Percentiles rank a stretch among this genome's conserved stretches.
These are phyloP conservation scores for Parachaetomium inaequale DNA, from an alignment of 495 filamentous ascomycete genomes.

Conservation along the genomic window DNA sequence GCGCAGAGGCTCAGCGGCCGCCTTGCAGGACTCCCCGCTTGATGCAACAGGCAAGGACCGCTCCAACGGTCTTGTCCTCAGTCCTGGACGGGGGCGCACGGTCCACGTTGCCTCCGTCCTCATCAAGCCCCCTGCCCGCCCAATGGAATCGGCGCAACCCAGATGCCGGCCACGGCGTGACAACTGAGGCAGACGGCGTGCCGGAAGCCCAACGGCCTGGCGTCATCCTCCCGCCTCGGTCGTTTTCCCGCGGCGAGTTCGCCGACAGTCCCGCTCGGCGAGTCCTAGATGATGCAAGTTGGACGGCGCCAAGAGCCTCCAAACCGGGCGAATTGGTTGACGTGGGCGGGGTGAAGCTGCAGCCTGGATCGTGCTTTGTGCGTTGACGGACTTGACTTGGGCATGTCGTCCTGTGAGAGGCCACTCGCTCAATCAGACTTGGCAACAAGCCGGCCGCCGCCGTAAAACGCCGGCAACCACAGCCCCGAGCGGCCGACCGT, in stretches of 20 bases:
- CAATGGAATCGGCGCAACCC: neutral
- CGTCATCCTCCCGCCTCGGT: constrained; percentile 12
- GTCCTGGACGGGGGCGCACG: constrained; percentile 12
- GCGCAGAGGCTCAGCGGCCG: constrained; percentile 19
- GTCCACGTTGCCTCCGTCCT: constrained; percentile 8
- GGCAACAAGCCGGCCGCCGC: neutral
- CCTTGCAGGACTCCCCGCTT: constrained; percentile 7
- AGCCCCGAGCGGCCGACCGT: constrained; percentile 20
- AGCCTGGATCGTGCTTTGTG: too few species aligned
- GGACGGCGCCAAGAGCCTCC: neutral
- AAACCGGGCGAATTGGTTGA: neutral
- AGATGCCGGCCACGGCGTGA: neutral
- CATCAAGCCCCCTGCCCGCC: neutral
- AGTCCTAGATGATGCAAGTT: neutral
- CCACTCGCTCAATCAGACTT: neutral
- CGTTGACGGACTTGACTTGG: neutral
- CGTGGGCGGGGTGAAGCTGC: too few species aligned
- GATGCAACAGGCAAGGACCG: constrained; percentile 14
- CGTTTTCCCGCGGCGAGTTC: neutral
- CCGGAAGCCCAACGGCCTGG: constrained; percentile 7
- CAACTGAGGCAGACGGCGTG: constrained; percentile 10
- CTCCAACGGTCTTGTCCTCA: constrained; percentile 6
- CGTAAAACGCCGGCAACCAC: constrained; percentile 6
- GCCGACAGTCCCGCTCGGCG: neutral
- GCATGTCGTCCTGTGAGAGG: neutral